A percentile compares a stretch with the other conserved stretches of the same genome.
phyloP scores from a whole-genome alignment of 352 stramenopile species.

The Pythium dissimile region DNA sequence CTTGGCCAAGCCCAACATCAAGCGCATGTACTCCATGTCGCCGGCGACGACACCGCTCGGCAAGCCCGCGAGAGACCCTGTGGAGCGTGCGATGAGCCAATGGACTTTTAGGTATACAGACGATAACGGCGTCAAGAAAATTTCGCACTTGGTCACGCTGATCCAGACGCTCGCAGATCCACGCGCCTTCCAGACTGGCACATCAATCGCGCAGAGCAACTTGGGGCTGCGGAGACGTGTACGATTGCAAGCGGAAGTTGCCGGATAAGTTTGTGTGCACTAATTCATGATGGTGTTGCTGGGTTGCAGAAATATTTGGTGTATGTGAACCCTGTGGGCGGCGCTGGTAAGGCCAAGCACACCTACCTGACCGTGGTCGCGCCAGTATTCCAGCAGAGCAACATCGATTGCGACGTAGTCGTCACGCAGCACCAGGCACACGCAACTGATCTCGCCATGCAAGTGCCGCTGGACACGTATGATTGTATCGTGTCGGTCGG shows the following conservation, averaged over 20 bases:
- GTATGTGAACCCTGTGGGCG: conserved; percentile 67
- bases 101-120: conserved; percentile 45
- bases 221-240: conserved; percentile 33
- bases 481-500: conserved; percentile 67
- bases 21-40: conserved; percentile 16
- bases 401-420: conserved; percentile 51
- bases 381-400: conserved; percentile 49
- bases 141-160: conserved; percentile 29
- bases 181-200: conserved; percentile 16
- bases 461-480: conserved; percentile 44
- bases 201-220: conserved; percentile 4
- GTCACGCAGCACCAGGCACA: conserved; percentile 51
- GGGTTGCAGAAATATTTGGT: conserved; percentile 53
- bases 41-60: background rate
- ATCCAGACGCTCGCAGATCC: conserved; percentile 48
- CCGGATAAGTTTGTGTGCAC: background rate
- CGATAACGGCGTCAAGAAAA: conserved; percentile 25
- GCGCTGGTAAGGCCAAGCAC: conserved; percentile 43
- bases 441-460: conserved; percentile 45
- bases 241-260: conserved; percentile 12
- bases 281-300: background rate
- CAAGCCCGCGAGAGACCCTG: conserved; percentile 15
- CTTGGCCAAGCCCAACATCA: conserved; percentile 16
- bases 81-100: conserved; percentile 30
- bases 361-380: conserved; percentile 49